Conservation (phyloP, 2,329 filamentous ascomycete genomes). For the Calycina herbarum region DNA sequence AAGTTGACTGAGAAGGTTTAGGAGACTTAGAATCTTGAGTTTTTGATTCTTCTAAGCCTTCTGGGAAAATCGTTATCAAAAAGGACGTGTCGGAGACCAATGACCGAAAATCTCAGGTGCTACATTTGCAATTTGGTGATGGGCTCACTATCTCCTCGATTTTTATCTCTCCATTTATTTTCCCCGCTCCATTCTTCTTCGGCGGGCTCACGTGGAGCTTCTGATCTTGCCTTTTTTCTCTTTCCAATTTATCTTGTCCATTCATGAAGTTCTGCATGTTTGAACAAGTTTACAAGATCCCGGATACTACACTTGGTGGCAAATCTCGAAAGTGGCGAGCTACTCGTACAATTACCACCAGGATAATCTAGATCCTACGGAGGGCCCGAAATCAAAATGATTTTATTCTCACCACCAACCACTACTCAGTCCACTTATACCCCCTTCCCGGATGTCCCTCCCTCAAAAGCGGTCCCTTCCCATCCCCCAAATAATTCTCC, state of each 20-base stretch:
- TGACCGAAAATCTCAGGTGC: too few species aligned
- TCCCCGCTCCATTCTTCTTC: too few species aligned
- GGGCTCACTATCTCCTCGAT: not conserved
- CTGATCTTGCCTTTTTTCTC: not conserved
- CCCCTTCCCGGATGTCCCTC: conserved; percentile 25
- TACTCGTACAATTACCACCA: too few species aligned
- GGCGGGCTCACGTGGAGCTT: not conserved
- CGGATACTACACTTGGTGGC: not conserved
- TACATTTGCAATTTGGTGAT: not conserved
- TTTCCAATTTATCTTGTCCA: not conserved
- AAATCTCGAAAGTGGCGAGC: not conserved
- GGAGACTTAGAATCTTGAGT: too few species aligned
- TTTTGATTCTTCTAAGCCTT: too few species aligned
- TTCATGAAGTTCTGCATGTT: not conserved
- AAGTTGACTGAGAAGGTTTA: too few species aligned
- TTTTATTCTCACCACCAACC: not conserved
- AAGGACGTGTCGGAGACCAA: too few species aligned
- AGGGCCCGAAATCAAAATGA: not conserved
- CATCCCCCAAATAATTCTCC: conserved; percentile 23
- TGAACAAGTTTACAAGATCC: not conserved
- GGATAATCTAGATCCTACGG: too few species aligned
- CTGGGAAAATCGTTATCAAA: too few species aligned
- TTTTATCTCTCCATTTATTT: not conserved
- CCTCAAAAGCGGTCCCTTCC: conserved; percentile 10
- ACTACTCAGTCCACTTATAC: conserved; percentile 19